Percentiles rank a stretch among this genome's conserved stretches.
Evolutionary conservation across 768 basidiomycete species (phyloP).

Genomic region (Terana coerulea): DNA sequence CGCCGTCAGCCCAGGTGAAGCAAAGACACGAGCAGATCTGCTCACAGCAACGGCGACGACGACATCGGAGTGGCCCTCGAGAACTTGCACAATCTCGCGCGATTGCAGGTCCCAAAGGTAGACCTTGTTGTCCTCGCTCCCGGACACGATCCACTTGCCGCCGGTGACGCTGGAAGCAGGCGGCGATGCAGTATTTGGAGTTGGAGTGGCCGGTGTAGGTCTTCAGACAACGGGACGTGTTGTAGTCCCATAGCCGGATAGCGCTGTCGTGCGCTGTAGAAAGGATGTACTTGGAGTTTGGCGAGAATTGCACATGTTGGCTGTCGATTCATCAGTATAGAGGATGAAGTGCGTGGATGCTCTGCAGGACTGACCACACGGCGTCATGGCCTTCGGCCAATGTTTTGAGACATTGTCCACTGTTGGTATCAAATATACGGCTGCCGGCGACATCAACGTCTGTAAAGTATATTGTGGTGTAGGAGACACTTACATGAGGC

Average conservation of each 20-base stretch:
- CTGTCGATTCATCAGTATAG: slow-evolving; percentile 32
- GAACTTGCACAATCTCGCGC: slow-evolving; percentile 76
- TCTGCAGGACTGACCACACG: no score
- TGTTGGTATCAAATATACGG: slow-evolving; percentile 91
- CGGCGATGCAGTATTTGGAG: slow-evolving; percentile 77
- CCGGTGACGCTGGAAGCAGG: slow-evolving; percentile 83
- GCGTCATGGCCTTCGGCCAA: slow-evolving; percentile 88
- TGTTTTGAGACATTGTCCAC: slow-evolving; percentile 95
- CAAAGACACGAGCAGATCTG: slow-evolving; percentile 10
- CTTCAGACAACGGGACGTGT: slow-evolving; percentile 85
- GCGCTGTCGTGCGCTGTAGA: slow-evolving; percentile 92
- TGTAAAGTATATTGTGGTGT: not conserved
- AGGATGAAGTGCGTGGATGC: slow-evolving; percentile 19
- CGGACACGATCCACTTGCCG: slow-evolving; percentile 87
- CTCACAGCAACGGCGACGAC: slow-evolving; percentile 79
- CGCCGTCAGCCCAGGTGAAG: not conserved
- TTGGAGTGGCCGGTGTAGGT: slow-evolving; percentile 85
- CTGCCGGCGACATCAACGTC: slow-evolving; percentile 44
- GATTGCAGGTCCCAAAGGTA: slow-evolving; percentile 92
- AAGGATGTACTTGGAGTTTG: slow-evolving; percentile 92
- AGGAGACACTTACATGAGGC: slow-evolving; percentile 70
- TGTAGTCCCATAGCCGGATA: slow-evolving; percentile 94
- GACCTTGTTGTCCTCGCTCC: slow-evolving; percentile 86
- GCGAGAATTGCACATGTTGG: slow-evolving; percentile 91
- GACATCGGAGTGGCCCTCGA: slow-evolving; percentile 74